Evolutionary conservation across 192 early-diverging fungal genomes (phyloP).

Genomic region (Geranomyces variabilis): DNA sequence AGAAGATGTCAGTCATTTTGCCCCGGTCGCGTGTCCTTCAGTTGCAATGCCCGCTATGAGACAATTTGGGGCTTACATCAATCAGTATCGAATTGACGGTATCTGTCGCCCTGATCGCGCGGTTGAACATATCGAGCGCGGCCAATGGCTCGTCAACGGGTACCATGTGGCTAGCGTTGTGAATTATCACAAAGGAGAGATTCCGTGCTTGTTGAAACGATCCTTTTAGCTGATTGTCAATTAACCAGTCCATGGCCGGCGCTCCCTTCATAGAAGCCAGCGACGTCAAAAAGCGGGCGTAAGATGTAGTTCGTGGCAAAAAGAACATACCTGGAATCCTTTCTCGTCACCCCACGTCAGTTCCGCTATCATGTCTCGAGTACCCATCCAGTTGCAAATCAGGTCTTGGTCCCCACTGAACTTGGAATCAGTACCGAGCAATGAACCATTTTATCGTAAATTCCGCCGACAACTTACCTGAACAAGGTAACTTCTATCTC

Average conservation of each 20-base stretch:
- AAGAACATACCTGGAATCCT: constrained; percentile 66
- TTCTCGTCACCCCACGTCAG: constrained; percentile 66
- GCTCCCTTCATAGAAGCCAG: constrained; percentile 33
- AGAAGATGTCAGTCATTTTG: no score
- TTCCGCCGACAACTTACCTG: constrained; percentile 64
- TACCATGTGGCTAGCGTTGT: constrained; percentile 73
- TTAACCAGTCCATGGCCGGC: constrained; percentile 49
- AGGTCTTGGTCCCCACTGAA: constrained; percentile 76
- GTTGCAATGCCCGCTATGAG: no score
- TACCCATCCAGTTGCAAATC: constrained; percentile 80
- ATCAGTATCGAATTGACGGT: constrained; percentile 2
- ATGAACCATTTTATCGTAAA: neutral
- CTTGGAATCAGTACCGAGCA: neutral
- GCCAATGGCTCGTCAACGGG: constrained; percentile 67
- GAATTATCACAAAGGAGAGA: constrained; percentile 61
- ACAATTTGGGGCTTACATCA: neutral
- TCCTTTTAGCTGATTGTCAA: constrained; percentile 51
- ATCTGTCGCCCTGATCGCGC: constrained; percentile 43
- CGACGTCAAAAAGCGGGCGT: no score
- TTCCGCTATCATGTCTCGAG: constrained; percentile 64
- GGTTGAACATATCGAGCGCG: constrained; percentile 62
- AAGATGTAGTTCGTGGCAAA: no score
- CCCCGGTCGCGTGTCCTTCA: no score
- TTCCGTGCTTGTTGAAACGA: constrained; percentile 56
- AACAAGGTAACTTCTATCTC: constrained; percentile 63